phyloP scores from a whole-genome alignment of 331 rosid species.

The Acacia concinna region DNA sequence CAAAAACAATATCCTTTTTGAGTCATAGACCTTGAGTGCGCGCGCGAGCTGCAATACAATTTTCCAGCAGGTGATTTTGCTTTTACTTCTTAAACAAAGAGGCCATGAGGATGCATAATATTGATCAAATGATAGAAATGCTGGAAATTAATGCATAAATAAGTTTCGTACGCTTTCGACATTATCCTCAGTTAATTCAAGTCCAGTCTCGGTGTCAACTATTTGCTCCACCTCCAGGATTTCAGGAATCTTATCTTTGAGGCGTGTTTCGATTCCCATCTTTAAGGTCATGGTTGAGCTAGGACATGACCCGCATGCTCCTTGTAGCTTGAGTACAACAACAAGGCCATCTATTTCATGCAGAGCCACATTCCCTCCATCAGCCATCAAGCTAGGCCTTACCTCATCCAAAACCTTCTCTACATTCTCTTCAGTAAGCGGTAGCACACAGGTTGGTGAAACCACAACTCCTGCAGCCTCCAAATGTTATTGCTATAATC shows the following conservation, averaged over 20 bases:
- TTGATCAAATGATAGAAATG: slow-evolving; percentile 17
- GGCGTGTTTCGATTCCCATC: slow-evolving; percentile 91
- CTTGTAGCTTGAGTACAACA: slow-evolving; percentile 87
- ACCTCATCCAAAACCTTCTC: slow-evolving; percentile 96
- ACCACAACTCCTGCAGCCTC: slow-evolving; percentile 57
- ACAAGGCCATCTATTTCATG: slow-evolving; percentile 97
- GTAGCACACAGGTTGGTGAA: slow-evolving; percentile 77
- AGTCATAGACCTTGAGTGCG: not conserved
- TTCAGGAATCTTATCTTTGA: slow-evolving; percentile 88
- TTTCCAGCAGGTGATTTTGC: not conserved
- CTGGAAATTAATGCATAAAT: slow-evolving; percentile 12
- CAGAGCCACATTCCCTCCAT: slow-evolving; percentile 94
- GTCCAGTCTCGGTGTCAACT: slow-evolving; percentile 80
- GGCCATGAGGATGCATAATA: not conserved
- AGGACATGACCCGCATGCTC: slow-evolving; percentile 98
- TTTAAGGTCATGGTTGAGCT: slow-evolving; percentile 94
- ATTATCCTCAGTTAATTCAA: slow-evolving; percentile 75
- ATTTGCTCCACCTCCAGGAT: slow-evolving; percentile 89
- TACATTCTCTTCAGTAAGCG: slow-evolving; percentile 91
- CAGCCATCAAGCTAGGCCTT: slow-evolving; percentile 88
- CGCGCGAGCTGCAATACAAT: not conserved
- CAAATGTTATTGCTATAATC: slow-evolving; percentile 27
- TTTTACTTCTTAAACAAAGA: slow-evolving; percentile 1
- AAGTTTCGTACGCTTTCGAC: slow-evolving; percentile 66
- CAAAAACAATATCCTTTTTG: not conserved